phyloP scores from a whole-genome alignment of 2,329 filamentous ascomycete genomes.

The Aspergillus brunneoviolaceus region DNA sequence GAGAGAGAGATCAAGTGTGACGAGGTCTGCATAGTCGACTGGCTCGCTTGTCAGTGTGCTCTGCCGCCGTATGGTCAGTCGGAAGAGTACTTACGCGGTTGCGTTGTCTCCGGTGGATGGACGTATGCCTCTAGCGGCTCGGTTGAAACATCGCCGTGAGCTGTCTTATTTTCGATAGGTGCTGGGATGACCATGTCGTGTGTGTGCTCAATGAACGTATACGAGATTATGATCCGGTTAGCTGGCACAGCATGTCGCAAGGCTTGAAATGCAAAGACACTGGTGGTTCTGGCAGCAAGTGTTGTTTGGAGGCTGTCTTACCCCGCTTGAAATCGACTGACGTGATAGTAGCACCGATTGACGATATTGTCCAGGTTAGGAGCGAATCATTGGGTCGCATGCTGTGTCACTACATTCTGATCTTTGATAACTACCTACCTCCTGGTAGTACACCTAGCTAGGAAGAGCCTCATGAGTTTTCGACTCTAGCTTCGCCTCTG shows the following conservation, averaged over 20 bases:
- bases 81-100: neutral
- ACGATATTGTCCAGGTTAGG: neutral
- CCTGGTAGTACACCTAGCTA: too few relatives aligned
- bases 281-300: neutral
- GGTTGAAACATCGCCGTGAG: neutral
- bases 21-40: constrained; percentile 46
- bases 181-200: neutral
- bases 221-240: neutral
- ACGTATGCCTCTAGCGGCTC: neutral
- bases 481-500: too few relatives aligned
- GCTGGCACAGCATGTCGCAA: neutral
- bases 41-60: neutral
- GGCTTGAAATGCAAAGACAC: neutral
- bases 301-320: neutral
- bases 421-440: too few relatives aligned
- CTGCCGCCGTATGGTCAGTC: neutral
- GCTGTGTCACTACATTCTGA: neutral
- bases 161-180: neutral
- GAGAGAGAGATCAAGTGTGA: constrained; percentile 55
- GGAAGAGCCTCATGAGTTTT: too few relatives aligned
- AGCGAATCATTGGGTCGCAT: neutral
- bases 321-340: neutral
- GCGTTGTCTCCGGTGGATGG: neutral
- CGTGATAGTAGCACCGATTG: neutral
- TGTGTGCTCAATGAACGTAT: neutral